Base-by-base conservation (phyloP, 768 basidiomycete species). In the Trametes sanguinea region DNA sequence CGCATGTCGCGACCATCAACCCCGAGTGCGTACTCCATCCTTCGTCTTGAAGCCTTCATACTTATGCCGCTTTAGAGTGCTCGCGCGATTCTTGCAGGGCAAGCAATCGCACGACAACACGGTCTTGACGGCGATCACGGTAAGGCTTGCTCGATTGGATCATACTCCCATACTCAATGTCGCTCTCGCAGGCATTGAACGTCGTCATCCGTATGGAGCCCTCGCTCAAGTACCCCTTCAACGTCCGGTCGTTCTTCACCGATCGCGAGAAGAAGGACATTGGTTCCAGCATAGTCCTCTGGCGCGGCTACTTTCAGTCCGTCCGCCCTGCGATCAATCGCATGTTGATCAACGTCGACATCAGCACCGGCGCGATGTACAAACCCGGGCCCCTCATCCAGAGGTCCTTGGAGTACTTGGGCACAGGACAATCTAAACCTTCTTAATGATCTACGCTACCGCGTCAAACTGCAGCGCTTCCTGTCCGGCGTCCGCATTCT, bases 231-330 rank as follows among this genome's bases (percentile, higher is more conserved):
- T 85, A 86, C 58, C 89, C 90, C 0, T 90, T 86, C 78, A 88
- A 90, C 54, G 81, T 85, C 6, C 82, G 90, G 0, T 90, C 88
- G 0, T 92, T 93, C 74, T 93, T 87, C 71, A 88, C 87, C 0
- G 73, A 82, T 27, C 70, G 74, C 1, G 88, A 85, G 54, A 80
- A 75, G 8, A 80, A 76, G 48, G 73, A 76, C 51, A 83, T 91
- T 29, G 87, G 89, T 0, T 69, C 72, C 0, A 90, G 92, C 0
- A 78, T 93, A 3, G 80, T 84, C 13, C 78, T 91, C 0, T 90
- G 89, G 89, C 80, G 90, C 3, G 91, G 91, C 0, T 91, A 89
- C 57, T 92, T 93, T 74, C 91, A 92, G 69, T 89, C 87, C 0
- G 81, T 91, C 11, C 80, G 91, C 22, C 90, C 90, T 3, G 83